A percentile compares a stretch with the other conserved stretches of the same genome.
These are phyloP conservation scores for Xylaria sp. DNA, from an alignment of 2,329 filamentous ascomycete genomes.

Conservation along the genomic window DNA sequence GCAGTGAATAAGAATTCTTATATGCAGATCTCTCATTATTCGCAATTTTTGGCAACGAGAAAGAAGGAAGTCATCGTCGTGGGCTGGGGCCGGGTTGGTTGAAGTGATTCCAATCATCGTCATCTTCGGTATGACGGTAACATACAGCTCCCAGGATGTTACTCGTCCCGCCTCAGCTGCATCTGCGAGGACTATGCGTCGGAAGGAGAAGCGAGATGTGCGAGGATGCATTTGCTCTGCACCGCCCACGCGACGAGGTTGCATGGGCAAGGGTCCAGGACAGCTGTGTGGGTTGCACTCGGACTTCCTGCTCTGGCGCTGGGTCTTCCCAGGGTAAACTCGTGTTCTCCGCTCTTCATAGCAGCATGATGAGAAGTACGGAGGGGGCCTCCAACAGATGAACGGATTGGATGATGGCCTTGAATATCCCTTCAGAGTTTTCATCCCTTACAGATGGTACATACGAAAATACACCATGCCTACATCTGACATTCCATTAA, in stretches of 20 bases:
- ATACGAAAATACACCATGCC: constrained; percentile 10
- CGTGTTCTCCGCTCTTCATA: constrained; percentile 6
- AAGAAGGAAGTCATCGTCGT: not conserved
- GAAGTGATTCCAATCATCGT: not conserved
- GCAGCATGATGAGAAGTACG: constrained; percentile 17
- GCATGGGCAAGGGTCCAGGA: constrained; percentile 28
- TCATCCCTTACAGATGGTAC: constrained; percentile 6
- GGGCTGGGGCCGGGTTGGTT: not conserved
- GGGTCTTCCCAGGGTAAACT: constrained; percentile 4
- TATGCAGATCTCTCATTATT: constrained; percentile 15
- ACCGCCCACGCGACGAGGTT: constrained; percentile 38
- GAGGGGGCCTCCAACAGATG: constrained; percentile 1
- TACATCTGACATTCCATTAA: constrained; percentile 6
- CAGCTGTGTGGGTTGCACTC: constrained; percentile 30
- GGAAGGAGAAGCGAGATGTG: constrained; percentile 14
- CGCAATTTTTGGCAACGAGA: constrained; percentile 11
- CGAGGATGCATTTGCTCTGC: constrained; percentile 23
- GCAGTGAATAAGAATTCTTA: constrained; percentile 16
- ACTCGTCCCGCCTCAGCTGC: constrained; percentile 26
- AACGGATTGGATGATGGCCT: not conserved
- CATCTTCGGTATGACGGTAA: constrained; percentile 6
- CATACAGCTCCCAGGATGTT: not conserved
- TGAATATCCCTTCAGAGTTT: constrained; percentile 2
- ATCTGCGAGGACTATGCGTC: constrained; percentile 34
- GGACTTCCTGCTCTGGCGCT: constrained; percentile 19